A percentile compares a stretch with the other conserved stretches of the same genome.
phyloP scores from a whole-genome alignment of 495 filamentous ascomycete genomes.

The Penicillium malachiteum region DNA sequence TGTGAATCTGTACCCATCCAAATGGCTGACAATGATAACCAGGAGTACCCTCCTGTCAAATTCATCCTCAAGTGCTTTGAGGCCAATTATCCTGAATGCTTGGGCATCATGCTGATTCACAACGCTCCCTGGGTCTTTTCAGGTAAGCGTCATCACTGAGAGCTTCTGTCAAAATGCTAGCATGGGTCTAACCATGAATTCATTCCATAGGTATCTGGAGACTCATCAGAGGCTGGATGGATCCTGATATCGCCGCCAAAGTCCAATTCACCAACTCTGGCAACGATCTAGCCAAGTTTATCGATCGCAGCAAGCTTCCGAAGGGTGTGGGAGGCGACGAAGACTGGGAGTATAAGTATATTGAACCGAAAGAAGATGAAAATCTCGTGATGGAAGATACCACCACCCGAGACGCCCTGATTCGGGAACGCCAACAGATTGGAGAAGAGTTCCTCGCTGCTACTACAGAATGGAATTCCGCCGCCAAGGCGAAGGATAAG shows the following conservation, averaged over 20 bases:
- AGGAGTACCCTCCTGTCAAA: slow-evolving; percentile 93
- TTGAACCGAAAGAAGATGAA: slow-evolving; percentile 71
- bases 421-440: slow-evolving; percentile 55
- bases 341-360: slow-evolving; percentile 76
- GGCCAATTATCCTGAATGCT: slow-evolving; percentile 90
- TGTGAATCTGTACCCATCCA: background rate
- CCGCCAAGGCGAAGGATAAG: slow-evolving; percentile 37
- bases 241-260: slow-evolving; percentile 91
- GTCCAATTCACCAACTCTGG: slow-evolving; percentile 85
- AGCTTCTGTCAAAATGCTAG: background rate
- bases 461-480: slow-evolving; percentile 67
- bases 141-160: slow-evolving; percentile 40
- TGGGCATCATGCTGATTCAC: slow-evolving; percentile 85
- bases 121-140: slow-evolving; percentile 96
- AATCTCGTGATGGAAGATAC: slow-evolving; percentile 69
- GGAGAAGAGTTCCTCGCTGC: slow-evolving; percentile 66
- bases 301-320: slow-evolving; percentile 64
- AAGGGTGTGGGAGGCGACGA: slow-evolving; percentile 80
- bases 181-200: background rate
- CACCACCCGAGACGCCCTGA: slow-evolving; percentile 56
- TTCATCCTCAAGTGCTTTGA: slow-evolving; percentile 98
- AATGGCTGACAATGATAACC: background rate
- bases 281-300: slow-evolving; percentile 73
- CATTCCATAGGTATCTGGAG: slow-evolving; percentile 64
- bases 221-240: slow-evolving; percentile 90